These are phyloP conservation scores for Crepidotus variabilis DNA, from an alignment of 768 basidiomycete species.

Conservation along the genomic window DNA sequence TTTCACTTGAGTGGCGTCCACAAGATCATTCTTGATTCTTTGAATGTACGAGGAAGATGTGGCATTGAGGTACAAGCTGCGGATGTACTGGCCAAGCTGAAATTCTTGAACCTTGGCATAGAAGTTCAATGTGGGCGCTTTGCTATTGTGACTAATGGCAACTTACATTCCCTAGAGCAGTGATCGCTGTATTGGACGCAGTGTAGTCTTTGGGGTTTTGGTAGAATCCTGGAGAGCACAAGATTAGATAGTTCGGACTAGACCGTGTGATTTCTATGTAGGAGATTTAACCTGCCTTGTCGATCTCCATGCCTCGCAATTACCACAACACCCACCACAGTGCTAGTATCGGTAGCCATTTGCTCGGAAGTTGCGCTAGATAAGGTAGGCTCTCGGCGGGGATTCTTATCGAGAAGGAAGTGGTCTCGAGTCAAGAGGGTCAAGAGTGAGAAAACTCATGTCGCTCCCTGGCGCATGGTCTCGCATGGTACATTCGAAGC, in stretches of 20 bases:
- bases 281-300: constrained; percentile 25
- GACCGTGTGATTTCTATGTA: background rate
- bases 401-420: background rate
- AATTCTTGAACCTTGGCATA: constrained; percentile 48
- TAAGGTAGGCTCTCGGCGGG: background rate
- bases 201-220: constrained; percentile 57
- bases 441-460: too few relatives aligned
- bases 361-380: background rate
- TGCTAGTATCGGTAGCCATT: background rate
- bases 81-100: constrained; percentile 49
- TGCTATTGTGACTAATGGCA: background rate
- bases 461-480: too few relatives aligned
- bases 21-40: constrained; percentile 31
- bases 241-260: background rate
- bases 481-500: too few relatives aligned
- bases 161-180: constrained; percentile 62
- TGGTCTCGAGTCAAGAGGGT: too few relatives aligned
- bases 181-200: constrained; percentile 54
- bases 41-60: constrained; percentile 49
- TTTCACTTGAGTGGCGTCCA: constrained; percentile 28
- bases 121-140: constrained; percentile 4
- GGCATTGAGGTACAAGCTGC: constrained; percentile 45
- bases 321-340: constrained; percentile 53
- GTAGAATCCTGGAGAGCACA: constrained; percentile 47
- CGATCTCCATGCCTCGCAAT: constrained; percentile 60